Evolutionary conservation across 2,329 filamentous ascomycete species (phyloP), one percentile per base, ranked within the genome.

Genomic region (Diaporthe ampelina): DNA sequence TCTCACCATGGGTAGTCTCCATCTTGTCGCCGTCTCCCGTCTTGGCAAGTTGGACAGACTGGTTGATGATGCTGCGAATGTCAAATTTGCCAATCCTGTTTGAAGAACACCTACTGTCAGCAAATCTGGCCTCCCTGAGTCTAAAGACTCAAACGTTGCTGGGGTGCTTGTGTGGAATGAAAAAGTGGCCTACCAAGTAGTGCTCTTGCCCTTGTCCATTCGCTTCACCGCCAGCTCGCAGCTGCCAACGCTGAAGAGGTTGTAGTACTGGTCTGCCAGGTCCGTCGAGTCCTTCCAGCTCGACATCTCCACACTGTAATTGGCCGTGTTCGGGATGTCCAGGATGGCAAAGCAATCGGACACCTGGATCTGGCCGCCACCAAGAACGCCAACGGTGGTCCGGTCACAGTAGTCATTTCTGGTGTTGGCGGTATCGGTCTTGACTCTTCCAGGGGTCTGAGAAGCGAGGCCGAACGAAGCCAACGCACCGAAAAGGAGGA

Each of bases 201-300:
- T 24, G 5, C 37, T 21, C 19, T 70, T 71, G 3, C 48, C 35
- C 1, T 9, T 24, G 29, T 52, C 69, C 29, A 45, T 40, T 26
- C 69, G 26, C 69, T 54, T 72, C 11, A 72, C 40, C 7, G 57
- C 57, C 37, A 72, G 32, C 45, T 63, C 56, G 15, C 69, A 72
- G 57, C 45, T 72, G 19, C 45, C 69, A 15, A 63, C 19, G 7
- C n/a, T 43, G 57, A 63, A 13, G 24, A 72, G 69, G 45, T 54
- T 54, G 35, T 43, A 37, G 57, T 61, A 50, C 17, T 50, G 32
- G 10, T 45, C 21, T 19, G 32, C 1, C 21, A 37, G 32, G n/a
- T 32, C 17, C 4, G 57, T 72, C 1, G 45, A 50, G 21, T 72
- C 37, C 11, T 6, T 11, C 69, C 69, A 72, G 11, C 63, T 58